These are phyloP conservation scores for Torulaspora quercuum DNA, from an alignment of 805 yeast species.

Conservation along the genomic window DNA sequence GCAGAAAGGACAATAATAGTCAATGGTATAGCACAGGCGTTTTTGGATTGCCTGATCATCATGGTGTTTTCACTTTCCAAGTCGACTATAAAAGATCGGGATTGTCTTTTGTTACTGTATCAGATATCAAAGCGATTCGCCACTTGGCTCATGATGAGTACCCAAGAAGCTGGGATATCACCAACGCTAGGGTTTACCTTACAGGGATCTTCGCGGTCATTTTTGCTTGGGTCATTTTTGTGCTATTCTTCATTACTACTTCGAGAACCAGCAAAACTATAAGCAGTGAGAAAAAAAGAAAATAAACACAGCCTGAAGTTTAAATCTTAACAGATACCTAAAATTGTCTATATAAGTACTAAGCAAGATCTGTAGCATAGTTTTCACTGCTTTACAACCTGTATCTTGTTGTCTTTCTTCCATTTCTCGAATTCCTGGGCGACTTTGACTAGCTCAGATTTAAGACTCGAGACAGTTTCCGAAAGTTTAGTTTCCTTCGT, in stretches of 20 bases:
- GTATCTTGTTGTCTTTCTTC: constrained; percentile 38
- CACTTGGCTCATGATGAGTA: constrained; percentile 95
- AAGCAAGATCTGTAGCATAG: not conserved
- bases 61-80: constrained; percentile 89
- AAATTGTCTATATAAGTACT: not conserved
- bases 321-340: not conserved
- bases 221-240: constrained; percentile 71
- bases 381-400: constrained; percentile 32
- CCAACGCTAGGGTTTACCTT: constrained; percentile 90
- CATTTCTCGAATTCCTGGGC: constrained; percentile 35
- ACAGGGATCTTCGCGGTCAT: constrained; percentile 67
- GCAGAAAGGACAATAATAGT: constrained; percentile 40
- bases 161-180: constrained; percentile 86
- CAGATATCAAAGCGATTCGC: constrained; percentile 74
- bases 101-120: constrained; percentile 59
- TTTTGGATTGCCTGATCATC: constrained; percentile 87
- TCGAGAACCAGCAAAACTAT: constrained; percentile 17
- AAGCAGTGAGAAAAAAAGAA: constrained; percentile 23
- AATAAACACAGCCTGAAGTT: constrained; percentile 10
- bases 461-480: constrained; percentile 31
- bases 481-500: constrained; percentile 50
- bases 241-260: constrained; percentile 50
- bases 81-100: constrained; percentile 80
- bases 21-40: constrained; percentile 51
- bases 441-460: constrained; percentile 28